Evolutionary conservation across 768 basidiomycete genomes (phyloP), one percentile per base, ranked within the genome.

Genomic region (Stropharia rugosoannulata): DNA sequence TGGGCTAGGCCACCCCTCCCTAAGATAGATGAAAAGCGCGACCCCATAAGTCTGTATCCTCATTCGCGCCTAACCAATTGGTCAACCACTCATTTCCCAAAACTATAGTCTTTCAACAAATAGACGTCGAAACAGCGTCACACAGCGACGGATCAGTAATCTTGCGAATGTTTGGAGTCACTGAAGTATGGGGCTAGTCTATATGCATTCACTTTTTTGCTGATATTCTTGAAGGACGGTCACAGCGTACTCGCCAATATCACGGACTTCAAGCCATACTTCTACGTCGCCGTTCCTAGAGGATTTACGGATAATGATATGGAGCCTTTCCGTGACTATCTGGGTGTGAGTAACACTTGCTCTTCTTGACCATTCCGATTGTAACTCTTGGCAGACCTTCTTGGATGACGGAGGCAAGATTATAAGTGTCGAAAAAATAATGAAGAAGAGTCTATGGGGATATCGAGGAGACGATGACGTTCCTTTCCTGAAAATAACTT

Each of bases 241-340:
- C 83, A 98, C 67, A 98, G 95, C 54, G 90, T 98, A 1, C 79
- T 98, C 13, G 88, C 87, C 2, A 83, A 89, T 58, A 80, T 99
- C 48, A 86, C 80, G 2, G 85, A 85, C 35, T 98, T 97, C 67
- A 70, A 85, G 47, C 96, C 97, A 0, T 98, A 99, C 70, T 97
- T 99, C 71, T 99, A 94, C 64, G 73, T 98, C 40, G 79, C 92
- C 3, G 83, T 87, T 29, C 97, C 97, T 32, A 82, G 89, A 15
- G 95, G 95, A 0, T 94, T 98, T 60, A 73, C 77, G 29, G 74
- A 79, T 32, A 77, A 81, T 15, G 94, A 98, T 62, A 64, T 89
- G 2, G 74, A 73, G 2, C 70, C 86, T 0, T 87, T 99, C 64
- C 75, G 72, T 41, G 75, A 80, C 12, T 78, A 87, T 56, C 68